These are phyloP conservation scores for Pseudonitzschia delicatissima DNA, from an alignment of 108 stramenopile species.

Conservation along the genomic window DNA sequence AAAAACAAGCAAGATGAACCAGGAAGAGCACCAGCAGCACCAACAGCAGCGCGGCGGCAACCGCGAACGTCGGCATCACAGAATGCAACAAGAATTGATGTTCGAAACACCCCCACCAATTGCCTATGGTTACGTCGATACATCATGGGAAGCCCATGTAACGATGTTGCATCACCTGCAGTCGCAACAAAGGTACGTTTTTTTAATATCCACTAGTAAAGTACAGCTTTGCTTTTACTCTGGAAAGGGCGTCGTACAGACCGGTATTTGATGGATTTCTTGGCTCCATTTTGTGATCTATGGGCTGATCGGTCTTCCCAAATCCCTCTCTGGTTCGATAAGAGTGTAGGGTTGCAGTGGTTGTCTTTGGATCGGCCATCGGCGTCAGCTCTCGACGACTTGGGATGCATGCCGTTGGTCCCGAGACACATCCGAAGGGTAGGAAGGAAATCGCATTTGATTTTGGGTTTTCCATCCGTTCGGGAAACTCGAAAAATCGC, in stretches of 20 bases:
- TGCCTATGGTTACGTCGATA: conserved; percentile 38
- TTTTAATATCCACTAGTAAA: conserved; percentile 3
- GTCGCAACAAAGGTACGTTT: conserved; percentile 35
- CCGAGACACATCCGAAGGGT: too few relatives aligned
- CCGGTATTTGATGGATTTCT: too few relatives aligned
- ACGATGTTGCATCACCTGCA: conserved; percentile 34
- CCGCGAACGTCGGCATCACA: conserved; percentile 17
- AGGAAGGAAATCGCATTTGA: too few relatives aligned
- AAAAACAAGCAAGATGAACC: conserved; percentile 16
- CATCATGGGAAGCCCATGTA: conserved; percentile 33
- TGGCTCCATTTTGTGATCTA: too few relatives aligned
- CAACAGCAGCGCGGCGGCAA: conserved; percentile 18
- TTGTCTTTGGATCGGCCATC: too few relatives aligned
- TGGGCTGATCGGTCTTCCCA: too few relatives aligned
- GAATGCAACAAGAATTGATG: conserved; percentile 26
- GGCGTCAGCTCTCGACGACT: too few relatives aligned
- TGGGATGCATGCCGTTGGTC: too few relatives aligned
- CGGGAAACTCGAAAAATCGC: not conserved
- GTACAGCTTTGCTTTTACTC: too few relatives aligned
- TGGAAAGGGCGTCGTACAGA: too few relatives aligned
- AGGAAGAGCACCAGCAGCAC: conserved; percentile 1
- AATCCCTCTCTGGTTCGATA: too few relatives aligned
- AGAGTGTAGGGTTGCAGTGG: too few relatives aligned
- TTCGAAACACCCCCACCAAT: conserved; percentile 18
- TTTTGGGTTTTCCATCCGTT: not conserved